Evolutionary conservation across 352 stramenopile genomes (phyloP).

Genomic region (Salisapilia sapeloensis): DNA sequence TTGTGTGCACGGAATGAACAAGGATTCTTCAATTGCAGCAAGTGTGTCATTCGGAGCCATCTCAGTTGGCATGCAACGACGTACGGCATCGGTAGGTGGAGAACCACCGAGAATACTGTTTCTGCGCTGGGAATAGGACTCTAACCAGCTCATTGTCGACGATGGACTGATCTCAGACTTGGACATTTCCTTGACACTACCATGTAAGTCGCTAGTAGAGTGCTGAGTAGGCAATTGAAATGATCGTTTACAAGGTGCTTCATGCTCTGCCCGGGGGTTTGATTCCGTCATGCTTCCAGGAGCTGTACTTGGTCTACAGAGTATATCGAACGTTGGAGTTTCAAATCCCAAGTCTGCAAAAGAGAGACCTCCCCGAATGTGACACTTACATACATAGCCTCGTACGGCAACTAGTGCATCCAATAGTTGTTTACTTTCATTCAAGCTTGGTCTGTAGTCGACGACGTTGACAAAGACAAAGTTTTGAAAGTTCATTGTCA

Average conservation of each 20-base stretch:
- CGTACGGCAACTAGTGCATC: constrained; percentile 46
- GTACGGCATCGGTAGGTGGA: no score
- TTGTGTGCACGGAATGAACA: no score
- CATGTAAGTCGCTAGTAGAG: no score
- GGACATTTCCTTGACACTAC: constrained; percentile 7
- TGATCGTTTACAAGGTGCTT: no score
- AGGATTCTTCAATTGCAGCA: no score
- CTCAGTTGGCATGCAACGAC: no score
- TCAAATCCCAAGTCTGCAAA: constrained; percentile 39
- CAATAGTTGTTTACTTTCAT: constrained; percentile 40
- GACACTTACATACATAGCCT: constrained; percentile 34
- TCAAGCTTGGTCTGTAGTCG: constrained; percentile 40
- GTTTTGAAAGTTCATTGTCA: constrained; percentile 37
- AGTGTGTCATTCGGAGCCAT: no score
- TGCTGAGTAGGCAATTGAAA: neutral
- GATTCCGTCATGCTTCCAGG: neutral
- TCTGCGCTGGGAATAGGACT: constrained; percentile 44
- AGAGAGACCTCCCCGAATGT: constrained; percentile 18
- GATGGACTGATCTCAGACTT: no score
- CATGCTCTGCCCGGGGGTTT: constrained; percentile 3
- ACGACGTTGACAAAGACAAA: constrained; percentile 57
- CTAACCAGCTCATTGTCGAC: constrained; percentile 33
- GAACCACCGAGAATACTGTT: constrained; percentile 35
- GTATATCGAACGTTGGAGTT: constrained; percentile 5
- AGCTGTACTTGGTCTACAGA: neutral